phyloP scores from a whole-genome alignment of 2,329 filamentous ascomycete species.

The Magnaporthales sp. region DNA sequence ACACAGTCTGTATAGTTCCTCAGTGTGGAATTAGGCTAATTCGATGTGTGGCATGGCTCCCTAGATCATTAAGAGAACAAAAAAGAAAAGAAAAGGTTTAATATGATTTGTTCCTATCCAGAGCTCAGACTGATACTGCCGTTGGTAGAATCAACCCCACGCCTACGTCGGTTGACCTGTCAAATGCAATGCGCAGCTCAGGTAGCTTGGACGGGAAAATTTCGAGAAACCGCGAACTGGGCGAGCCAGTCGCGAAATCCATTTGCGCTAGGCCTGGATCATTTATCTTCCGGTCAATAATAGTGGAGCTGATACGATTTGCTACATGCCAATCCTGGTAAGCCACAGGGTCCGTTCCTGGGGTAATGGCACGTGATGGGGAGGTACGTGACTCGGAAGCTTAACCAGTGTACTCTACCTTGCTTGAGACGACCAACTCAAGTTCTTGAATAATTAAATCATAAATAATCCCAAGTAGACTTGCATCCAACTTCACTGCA shows the following conservation, averaged over 20 bases:
- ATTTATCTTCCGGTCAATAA: constrained; percentile 14
- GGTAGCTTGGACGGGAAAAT: constrained; percentile 12
- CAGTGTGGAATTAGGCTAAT: background rate
- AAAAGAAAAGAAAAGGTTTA: background rate
- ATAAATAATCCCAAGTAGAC: background rate
- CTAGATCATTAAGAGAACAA: background rate
- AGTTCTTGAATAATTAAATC: background rate
- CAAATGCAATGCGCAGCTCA: background rate
- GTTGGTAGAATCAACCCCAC: background rate
- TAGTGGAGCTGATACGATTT: background rate
- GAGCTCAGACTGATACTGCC: constrained; percentile 13
- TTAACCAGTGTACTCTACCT: background rate
- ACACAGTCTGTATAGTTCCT: background rate
- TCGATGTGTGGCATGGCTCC: background rate
- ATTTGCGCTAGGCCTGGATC: constrained; percentile 21
- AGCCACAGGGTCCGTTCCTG: background rate
- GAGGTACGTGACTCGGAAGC: too few relatives aligned
- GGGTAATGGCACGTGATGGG: background rate
- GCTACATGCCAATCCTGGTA: background rate
- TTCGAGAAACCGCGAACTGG: constrained; percentile 17
- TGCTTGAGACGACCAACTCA: background rate
- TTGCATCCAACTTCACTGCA: background rate
- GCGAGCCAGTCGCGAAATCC: constrained; percentile 24
- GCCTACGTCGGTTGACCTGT: constrained; percentile 2
- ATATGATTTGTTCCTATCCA: background rate